Evolutionary conservation across 2,329 filamentous ascomycete species (phyloP).

Genomic region (Claviceps sp.): DNA sequence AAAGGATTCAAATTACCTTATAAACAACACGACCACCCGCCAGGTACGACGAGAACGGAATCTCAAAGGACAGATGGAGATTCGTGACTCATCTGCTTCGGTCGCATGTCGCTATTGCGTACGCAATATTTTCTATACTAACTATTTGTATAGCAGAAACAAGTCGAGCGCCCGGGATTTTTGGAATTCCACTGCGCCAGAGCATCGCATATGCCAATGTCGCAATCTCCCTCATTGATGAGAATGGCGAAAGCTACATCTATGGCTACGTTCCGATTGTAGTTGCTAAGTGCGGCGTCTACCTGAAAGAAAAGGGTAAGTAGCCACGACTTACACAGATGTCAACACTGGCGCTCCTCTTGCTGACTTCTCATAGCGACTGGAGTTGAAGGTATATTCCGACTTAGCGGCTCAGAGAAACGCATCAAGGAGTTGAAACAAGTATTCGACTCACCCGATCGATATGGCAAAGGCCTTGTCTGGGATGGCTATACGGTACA

Average conservation of each 20-base stretch:
- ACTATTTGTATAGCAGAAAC: conserved; percentile 22
- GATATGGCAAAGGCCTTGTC: conserved; percentile 91
- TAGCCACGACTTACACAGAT: neutral
- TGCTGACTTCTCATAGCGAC: conserved; percentile 49
- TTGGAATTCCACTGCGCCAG: conserved; percentile 81
- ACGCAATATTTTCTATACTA: neutral
- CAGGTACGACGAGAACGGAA: conserved; percentile 28
- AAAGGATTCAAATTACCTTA: conserved; percentile 72
- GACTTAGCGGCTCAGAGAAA: conserved; percentile 89
- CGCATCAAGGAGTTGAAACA: conserved; percentile 92
- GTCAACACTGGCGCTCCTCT: conserved; percentile 2
- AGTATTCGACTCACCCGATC: conserved; percentile 84
- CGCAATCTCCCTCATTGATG: conserved; percentile 88
- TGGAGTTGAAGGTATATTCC: conserved; percentile 90
- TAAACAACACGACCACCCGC: conserved; percentile 37
- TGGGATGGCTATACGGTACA: conserved; percentile 98
- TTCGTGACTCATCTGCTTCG: neutral
- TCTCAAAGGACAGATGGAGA: neutral
- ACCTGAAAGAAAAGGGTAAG: conserved; percentile 89
- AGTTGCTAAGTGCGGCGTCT: conserved; percentile 95
- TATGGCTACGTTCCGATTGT: conserved; percentile 98
- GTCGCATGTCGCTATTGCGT: too few species aligned
- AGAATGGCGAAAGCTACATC: conserved; percentile 87
- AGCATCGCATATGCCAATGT: conserved; percentile 98
- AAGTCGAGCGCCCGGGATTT: conserved; percentile 57